These are phyloP conservation scores for Nakazawaea ishiwadae DNA, from an alignment of 805 yeast genomes.

Conservation along the genomic window DNA sequence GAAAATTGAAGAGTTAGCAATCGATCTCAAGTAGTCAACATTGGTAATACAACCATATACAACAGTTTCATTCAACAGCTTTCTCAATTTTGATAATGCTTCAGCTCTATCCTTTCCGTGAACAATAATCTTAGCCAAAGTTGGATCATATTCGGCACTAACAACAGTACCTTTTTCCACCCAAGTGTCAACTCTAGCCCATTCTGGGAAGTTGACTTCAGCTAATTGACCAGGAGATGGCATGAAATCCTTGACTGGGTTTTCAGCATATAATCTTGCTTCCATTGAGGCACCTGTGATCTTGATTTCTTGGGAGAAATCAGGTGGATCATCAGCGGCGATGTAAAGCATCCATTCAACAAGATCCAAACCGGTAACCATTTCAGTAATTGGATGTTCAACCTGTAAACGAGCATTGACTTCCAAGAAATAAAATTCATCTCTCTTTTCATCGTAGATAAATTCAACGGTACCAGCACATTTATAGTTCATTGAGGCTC, in stretches of 20 bases:
- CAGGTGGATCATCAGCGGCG: slow-evolving; percentile 88
- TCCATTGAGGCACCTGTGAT: slow-evolving; percentile 92
- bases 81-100: slow-evolving; percentile 69
- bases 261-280: slow-evolving; percentile 94
- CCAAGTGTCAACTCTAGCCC: slow-evolving; percentile 97
- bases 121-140: slow-evolving; percentile 93
- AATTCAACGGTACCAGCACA: slow-evolving; percentile 98
- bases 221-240: slow-evolving; percentile 96
- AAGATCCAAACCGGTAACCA: slow-evolving; percentile 89
- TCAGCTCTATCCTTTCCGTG: slow-evolving; percentile 87
- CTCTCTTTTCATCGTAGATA: slow-evolving; percentile 80
- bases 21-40: slow-evolving; percentile 81
- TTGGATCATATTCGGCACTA: slow-evolving; percentile 94
- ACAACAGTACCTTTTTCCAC: slow-evolving; percentile 80
- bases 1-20: slow-evolving; percentile 82
- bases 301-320: slow-evolving; percentile 52
- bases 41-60: slow-evolving; percentile 88
- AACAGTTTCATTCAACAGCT: slow-evolving; percentile 81
- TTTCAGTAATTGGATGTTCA: slow-evolving; percentile 95
- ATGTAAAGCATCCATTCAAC: slow-evolving; percentile 96
- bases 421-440: slow-evolving; percentile 91
- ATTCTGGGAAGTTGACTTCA: slow-evolving; percentile 77
- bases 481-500: slow-evolving; percentile 78
- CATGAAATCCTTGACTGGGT: slow-evolving; percentile 90
- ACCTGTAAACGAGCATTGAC: slow-evolving; percentile 97